A percentile compares a stretch with the other conserved stretches of the same genome.
These are phyloP conservation scores for Botrytis cinerea DNA, from an alignment of 2,329 filamentous ascomycete species.

Conservation along the genomic window DNA sequence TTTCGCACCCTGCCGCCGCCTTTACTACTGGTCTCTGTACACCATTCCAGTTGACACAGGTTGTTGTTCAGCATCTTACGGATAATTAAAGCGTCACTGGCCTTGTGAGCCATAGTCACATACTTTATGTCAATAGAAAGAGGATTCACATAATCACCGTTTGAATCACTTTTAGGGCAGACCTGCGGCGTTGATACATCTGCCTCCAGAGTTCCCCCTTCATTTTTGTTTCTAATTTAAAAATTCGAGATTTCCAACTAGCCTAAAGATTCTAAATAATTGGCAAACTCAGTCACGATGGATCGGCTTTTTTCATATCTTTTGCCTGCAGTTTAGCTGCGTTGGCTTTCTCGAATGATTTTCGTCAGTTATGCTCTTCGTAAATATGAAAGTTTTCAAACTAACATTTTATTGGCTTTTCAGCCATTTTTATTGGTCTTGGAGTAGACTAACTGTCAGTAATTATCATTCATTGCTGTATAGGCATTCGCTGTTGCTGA, in stretches of 20 bases:
- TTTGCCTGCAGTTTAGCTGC: background rate
- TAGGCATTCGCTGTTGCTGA: background rate
- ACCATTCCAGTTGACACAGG: background rate
- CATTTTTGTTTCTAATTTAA: background rate
- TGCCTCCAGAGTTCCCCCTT: background rate
- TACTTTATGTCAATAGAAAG: background rate
- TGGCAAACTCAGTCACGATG: background rate
- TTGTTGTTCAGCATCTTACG: background rate
- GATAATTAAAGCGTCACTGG: background rate
- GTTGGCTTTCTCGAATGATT: background rate
- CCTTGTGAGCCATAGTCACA: background rate
- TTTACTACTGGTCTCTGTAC: background rate
- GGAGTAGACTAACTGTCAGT: background rate
- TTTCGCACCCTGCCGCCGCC: background rate
- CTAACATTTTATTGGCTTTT: background rate
- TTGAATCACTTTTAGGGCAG: background rate
- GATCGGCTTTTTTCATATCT: background rate
- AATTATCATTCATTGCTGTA: background rate
- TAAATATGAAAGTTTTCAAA: background rate
- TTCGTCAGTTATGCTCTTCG: background rate
- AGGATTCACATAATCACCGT: background rate
- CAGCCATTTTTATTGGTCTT: background rate
- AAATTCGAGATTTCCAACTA: background rate
- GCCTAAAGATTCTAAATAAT: background rate
- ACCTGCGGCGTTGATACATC: background rate